These are phyloP conservation scores for Rhizopogon rudus DNA, from an alignment of 768 basidiomycete genomes.

Conservation along the genomic window DNA sequence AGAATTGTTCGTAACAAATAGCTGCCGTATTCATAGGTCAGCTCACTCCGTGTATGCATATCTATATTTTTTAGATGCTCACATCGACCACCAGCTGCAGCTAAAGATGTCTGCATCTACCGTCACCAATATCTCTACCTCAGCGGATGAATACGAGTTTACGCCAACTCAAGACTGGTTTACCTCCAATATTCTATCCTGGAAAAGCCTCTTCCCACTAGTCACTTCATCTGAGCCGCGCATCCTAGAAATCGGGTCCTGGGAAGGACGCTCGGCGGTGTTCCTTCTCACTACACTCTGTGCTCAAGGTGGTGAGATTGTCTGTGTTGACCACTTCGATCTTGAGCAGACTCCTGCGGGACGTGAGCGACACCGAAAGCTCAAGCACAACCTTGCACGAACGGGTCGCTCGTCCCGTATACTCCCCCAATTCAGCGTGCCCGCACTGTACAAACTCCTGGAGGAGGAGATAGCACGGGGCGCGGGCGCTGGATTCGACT, in stretches of 20 bases:
- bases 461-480: constrained; percentile 35
- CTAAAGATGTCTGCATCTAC: background rate
- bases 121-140: background rate
- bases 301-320: constrained; percentile 36
- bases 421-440: constrained; percentile 47
- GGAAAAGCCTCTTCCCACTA: constrained; percentile 37
- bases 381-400: constrained; percentile 42
- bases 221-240: constrained; percentile 36
- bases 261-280: constrained; percentile 60
- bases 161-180: constrained; percentile 57
- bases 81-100: background rate
- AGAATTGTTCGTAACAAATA: background rate
- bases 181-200: constrained; percentile 36
- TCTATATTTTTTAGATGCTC: background rate
- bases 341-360: constrained; percentile 45
- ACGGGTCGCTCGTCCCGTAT: constrained; percentile 43
- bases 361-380: constrained; percentile 35
- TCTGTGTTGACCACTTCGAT: constrained; percentile 59
- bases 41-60: background rate
- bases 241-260: constrained; percentile 53
- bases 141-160: constrained; percentile 30
- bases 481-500: constrained; percentile 43
- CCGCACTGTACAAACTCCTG: constrained; percentile 43
- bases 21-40: background rate
- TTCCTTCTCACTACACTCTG: constrained; percentile 49